Conservation (phyloP, 129 eudicot genomes). For the sunflower (Helianthus annuus) region HanXRQr2.0-SUNRISE NC_035444.2:157745965-157746464, state of each 20-base stretch:
- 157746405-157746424: not conserved
- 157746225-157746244: slow-evolving; percentile 3
- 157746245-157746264: slow-evolving; percentile 14
- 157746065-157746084: slow-evolving; percentile 10
- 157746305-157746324: slow-evolving; percentile 20
- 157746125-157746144: too few species aligned
- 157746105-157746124: slow-evolving; percentile 5
- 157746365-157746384: not conserved
- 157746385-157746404: not conserved
- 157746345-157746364: slow-evolving; percentile 25
- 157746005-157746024: not conserved
- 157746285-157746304: not conserved
- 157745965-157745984: slow-evolving; percentile 13
- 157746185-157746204: not conserved
- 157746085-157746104: slow-evolving; percentile 17
- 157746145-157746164: not conserved
- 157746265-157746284: not conserved
- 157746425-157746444: not conserved
- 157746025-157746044: slow-evolving; percentile 14
- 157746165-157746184: not conserved
- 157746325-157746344: slow-evolving; percentile 19
- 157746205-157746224: not conserved
- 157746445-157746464: slow-evolving; percentile 22
- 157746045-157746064: not conserved
- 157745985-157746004: slow-evolving; percentile 1